These are phyloP conservation scores for Claviceps sp. DNA, from an alignment of 2,329 filamentous ascomycete genomes.

Conservation along the genomic window DNA sequence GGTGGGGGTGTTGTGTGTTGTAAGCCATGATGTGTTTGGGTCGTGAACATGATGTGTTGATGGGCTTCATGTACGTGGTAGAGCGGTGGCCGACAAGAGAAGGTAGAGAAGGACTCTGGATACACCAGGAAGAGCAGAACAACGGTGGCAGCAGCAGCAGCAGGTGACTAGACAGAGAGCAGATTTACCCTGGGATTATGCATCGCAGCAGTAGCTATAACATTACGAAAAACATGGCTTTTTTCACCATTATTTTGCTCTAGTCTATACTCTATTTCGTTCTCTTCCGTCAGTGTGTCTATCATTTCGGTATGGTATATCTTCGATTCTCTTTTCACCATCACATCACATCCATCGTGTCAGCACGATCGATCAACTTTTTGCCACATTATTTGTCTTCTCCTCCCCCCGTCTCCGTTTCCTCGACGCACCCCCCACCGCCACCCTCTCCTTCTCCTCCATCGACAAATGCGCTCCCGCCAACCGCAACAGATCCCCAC, in stretches of 20 bases:
- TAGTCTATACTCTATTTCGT: background rate
- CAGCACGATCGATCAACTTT: too few relatives aligned
- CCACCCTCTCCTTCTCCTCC: slow-evolving; percentile 22
- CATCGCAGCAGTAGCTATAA: background rate
- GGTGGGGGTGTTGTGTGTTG: slow-evolving; percentile 1
- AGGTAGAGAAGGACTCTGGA: slow-evolving; percentile 6
- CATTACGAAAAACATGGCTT: slow-evolving; percentile 2
- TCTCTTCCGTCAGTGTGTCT: slow-evolving; percentile 14
- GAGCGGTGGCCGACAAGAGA: slow-evolving; percentile 2
- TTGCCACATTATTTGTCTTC: too few relatives aligned
- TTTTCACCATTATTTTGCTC: background rate
- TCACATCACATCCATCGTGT: too few relatives aligned
- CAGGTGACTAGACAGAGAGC: background rate
- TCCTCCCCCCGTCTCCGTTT: too few relatives aligned
- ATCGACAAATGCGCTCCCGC: slow-evolving; percentile 45
- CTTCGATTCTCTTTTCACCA: too few relatives aligned
- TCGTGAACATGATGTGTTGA: background rate
- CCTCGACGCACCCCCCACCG: slow-evolving; percentile 5
- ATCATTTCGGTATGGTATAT: slow-evolving; percentile 16
- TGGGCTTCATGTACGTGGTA: background rate
- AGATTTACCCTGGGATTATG: background rate
- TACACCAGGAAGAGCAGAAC: slow-evolving; percentile 2
- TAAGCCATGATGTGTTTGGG: background rate
- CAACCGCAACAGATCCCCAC: slow-evolving; percentile 39
- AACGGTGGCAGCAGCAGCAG: background rate